Percentiles rank a stretch among this genome's conserved stretches.
Conservation (phyloP, 768 basidiomycete species). For the Sutorius australiensis region DNA sequence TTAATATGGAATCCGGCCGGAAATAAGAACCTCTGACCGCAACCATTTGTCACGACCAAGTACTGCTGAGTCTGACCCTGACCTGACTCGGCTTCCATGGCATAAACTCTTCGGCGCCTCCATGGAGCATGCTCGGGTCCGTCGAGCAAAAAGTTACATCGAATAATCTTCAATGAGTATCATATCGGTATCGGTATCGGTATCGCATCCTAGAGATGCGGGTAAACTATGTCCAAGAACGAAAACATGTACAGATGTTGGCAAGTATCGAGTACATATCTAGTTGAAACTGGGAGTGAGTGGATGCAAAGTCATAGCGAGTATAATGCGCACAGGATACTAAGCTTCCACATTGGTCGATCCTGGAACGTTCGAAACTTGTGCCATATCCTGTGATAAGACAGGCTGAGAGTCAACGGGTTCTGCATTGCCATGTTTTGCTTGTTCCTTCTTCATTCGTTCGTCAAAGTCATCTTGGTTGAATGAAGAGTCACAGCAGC, state of each 20-base stretch:
- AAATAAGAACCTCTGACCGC: too few relatives aligned
- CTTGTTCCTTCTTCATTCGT: slow-evolving; percentile 23
- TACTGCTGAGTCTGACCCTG: too few relatives aligned
- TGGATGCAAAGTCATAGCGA: neutral
- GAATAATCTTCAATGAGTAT: neutral
- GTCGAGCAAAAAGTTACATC: neutral
- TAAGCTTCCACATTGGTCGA: neutral
- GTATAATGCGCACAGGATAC: neutral
- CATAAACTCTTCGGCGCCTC: neutral
- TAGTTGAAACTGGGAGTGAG: neutral
- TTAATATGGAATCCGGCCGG: slow-evolving; percentile 4
- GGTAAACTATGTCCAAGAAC: neutral
- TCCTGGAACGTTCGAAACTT: slow-evolving; percentile 2
- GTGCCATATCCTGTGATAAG: slow-evolving; percentile 19
- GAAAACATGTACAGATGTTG: neutral
- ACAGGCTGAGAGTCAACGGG: slow-evolving; percentile 23
- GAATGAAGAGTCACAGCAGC: slow-evolving; percentile 28
- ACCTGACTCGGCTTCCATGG: neutral
- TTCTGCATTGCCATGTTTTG: slow-evolving; percentile 8
- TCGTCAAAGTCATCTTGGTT: slow-evolving; percentile 30
- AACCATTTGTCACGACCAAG: too few relatives aligned
- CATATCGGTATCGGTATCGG: neutral
- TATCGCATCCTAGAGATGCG: neutral
- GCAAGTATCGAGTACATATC: neutral
- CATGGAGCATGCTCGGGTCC: neutral